Evolutionary conservation across 2,329 filamentous ascomycete species (phyloP), one percentile per base, ranked within the genome.

Genomic region (Diaporthe velutina): DNA sequence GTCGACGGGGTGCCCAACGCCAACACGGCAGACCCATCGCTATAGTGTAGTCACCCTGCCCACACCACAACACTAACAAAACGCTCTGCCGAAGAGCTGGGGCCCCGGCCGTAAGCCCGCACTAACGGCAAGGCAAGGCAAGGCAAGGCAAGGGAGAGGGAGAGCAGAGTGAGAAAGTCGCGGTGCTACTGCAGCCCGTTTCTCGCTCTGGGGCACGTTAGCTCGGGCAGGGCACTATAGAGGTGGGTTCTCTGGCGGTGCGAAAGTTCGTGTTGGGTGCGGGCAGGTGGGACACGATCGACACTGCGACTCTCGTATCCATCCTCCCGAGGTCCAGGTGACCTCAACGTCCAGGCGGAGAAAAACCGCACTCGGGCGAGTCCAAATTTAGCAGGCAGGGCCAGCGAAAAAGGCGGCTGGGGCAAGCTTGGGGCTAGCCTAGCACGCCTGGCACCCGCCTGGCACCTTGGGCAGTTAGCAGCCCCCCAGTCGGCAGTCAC

Each of bases 281-380:
- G 40, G 57, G 73, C 55, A 22, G n/a, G 50, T 64, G 73, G 67
- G 57, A 72, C 68, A 72, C 68, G 73, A 74, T 74, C 73, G 73
- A 66, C 73, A 52, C 22, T 61, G 15, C 55, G 70, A 67, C 64
- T 52, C 70, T 74, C 73, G 73, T 74, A 74, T 74, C 71, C 73
- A 58, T 72, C 70, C 70, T 72, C 45, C 55, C 40, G 55, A 64
- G 70, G 57, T 72, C 42, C 57, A 60, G 70, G 38, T 72, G 70
- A 64, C 70, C 45, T 30, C 15, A 7, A 15, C 4, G n/a, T 61
- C 15, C 6, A 67, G 61, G 64, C 64, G 64, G 45, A 67, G 30
- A 67, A 52, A 38, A 25, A 35, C 4, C 4, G 33, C 19, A 22
- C 17, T 30, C 30, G 61, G 61, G 28, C 13, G 22, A 8, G 22